Base-by-base conservation (phyloP, 345 rosid species). In the Euphorbia tirucalli region DNA sequence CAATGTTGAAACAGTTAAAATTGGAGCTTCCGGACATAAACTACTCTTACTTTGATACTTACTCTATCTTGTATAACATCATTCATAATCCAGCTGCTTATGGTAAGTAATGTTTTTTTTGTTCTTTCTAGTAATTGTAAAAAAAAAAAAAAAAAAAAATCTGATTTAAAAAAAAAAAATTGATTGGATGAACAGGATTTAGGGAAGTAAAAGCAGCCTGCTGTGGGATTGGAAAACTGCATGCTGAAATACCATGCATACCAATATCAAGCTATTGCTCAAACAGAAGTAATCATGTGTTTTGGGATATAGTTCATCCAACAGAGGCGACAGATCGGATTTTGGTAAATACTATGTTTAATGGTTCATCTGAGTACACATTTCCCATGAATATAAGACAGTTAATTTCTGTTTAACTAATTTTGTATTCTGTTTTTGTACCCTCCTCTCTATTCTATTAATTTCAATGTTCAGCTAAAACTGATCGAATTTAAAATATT, bases 41-140 rank as follows among this genome's bases (percentile, higher is more conserved):
- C 64, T 92, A 84, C 75, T 77, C 92, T 22, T 90, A 82, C 74
- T 81, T 86, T 55, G 90, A 92, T 39, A 79, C 88, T 58, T 88
- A 71, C 82, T 22, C 66, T 50, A 58, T 83, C 49, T 14, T 86
- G 61, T 72, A 79, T 2, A 77, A 69, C 69, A 74, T 86, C 72
- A 70, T 86, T 63, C 81, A 81, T 74, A 80, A 80, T 5, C 88
- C 97, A 54, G 70, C 88, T 24, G 50, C 63, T 48, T 71, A 75
- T 31, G 96, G 96, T 90, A 83, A 16, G 9, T 25, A n/a, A 46
- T 63, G 30, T 8, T 63, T 24, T 41, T 7, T 39, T 63, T 3
- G 7, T 35, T 35, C 7, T 35, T 35, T 35, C n/a, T n/a, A n/a
- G n/a, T n/a, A n/a, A n/a, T n/a, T n/a, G n/a, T n/a, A n/a, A n/a